phyloP scores from a whole-genome alignment of 371 early-diverging fungal species.

The Mucor sp. region DNA sequence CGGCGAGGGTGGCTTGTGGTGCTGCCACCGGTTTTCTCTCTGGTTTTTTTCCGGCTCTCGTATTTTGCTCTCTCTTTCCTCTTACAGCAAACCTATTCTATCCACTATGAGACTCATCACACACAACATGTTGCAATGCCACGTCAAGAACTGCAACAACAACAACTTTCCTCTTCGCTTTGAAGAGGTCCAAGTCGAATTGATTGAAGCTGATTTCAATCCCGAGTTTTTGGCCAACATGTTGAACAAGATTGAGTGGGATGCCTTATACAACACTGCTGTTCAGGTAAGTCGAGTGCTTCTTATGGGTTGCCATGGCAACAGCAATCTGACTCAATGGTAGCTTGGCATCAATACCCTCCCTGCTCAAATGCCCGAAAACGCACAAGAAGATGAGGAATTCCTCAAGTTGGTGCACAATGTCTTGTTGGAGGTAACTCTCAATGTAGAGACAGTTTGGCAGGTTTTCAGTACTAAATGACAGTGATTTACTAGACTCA shows the following conservation, averaged over 20 bases:
- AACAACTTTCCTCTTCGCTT: conserved; percentile 91
- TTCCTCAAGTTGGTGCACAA: conserved; percentile 77
- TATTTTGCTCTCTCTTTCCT: background rate
- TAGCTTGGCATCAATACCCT: conserved; percentile 68
- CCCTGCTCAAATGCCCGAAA: conserved; percentile 73
- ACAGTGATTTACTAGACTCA: conserved; percentile 59
- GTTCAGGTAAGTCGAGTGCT: conserved; percentile 55
- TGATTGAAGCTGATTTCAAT: conserved; percentile 84
- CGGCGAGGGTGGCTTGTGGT: conserved; percentile 14
- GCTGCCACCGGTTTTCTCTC: no score
- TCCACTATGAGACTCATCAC: conserved; percentile 86
- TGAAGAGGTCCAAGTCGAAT: conserved; percentile 82
- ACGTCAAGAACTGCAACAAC: conserved; percentile 89
- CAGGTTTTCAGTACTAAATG: background rate
- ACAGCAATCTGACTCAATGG: background rate
- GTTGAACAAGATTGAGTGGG: conserved; percentile 86
- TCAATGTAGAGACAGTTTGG: background rate
- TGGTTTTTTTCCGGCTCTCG: background rate
- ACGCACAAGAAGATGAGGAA: conserved; percentile 70
- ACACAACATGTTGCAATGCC: conserved; percentile 98
- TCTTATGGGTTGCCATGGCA: background rate
- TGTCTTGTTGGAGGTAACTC: conserved; percentile 77
- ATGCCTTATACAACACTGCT: conserved; percentile 76
- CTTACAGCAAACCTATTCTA: background rate
- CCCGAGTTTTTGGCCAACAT: conserved; percentile 83